Evolutionary conservation across 176 grass and related monocot species (phyloP), one percentile per base, ranked within the genome.

Genomic region (Oryza rufipogon): DNA sequence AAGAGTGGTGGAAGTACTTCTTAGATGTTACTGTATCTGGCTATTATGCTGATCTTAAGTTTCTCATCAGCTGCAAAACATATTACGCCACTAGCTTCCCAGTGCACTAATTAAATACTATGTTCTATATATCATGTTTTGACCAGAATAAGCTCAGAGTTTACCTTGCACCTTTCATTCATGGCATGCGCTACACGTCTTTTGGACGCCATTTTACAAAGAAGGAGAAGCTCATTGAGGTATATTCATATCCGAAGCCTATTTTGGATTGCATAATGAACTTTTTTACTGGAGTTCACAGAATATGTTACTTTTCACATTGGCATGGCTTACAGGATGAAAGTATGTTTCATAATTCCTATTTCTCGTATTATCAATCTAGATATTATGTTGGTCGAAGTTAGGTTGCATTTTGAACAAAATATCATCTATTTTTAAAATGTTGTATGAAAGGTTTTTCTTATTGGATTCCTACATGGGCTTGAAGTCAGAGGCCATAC

Each of bases 171-270:
- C 93, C 93, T 71, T 95, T 92, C 77, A 56, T 92, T 65, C 86
- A 95, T 92, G 93, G 93, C 39, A 91, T 82, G 88, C 88, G 88
- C 56, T 95, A 95, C 74, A 95, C 90, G 70, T 95, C 93, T 63
- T 95, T 92, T 76, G 93, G 93, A 42, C 90, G 93, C 30, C 93
- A 95, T 89, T 95, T 95, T 71, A 95, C 90, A 14, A 90, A 95
- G 77, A 74, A 79, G 75, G 93, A 95, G 68, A 95, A 92, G 80
- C 87, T 95, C 33, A 69, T 79, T 74, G 85, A 95, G 87, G 93
- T 92, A 86, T 72, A 74, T 63, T 15, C 63, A 63, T 77, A 32
- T 70, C 7, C 4, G 28, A 14, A 70, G 47, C 46, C 33, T 74
- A 44, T 20, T 52, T 76, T 66, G 48, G 5, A 16, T 67, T 66